These are phyloP conservation scores for Citrus inodora DNA, from an alignment of 345 rosid genomes.

Conservation along the genomic window DNA sequence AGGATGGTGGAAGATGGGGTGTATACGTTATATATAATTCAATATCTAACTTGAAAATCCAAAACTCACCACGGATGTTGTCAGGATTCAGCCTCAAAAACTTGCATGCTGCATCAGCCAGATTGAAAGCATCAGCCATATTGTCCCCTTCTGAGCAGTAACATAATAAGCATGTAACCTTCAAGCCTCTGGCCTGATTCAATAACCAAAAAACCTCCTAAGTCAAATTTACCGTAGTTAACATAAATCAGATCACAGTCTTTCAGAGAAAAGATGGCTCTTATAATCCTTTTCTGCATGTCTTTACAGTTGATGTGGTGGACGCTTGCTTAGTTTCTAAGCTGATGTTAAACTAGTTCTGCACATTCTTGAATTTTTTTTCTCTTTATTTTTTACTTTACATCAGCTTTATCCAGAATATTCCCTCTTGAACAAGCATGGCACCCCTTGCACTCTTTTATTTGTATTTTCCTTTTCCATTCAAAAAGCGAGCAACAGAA, in stretches of 20 bases:
- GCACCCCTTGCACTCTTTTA: neutral
- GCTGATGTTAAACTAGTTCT: neutral
- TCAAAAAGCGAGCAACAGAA: neutral
- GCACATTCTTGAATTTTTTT: neutral
- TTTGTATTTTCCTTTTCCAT: neutral
- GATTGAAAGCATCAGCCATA: conserved; percentile 64
- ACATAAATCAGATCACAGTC: neutral
- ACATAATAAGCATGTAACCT: conserved; percentile 76
- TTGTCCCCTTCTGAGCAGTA: conserved; percentile 99
- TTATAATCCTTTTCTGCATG: neutral
- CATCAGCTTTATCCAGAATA: neutral
- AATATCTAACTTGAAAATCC: neutral
- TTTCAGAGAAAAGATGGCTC: neutral
- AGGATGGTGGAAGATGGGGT: neutral
- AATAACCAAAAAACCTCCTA: conserved; percentile 8
- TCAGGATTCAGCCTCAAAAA: conserved; percentile 41
- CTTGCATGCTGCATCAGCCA: conserved; percentile 72
- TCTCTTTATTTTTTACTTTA: no score
- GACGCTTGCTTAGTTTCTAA: neutral
- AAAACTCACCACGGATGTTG: conserved; percentile 47
- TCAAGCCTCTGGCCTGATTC: conserved; percentile 76
- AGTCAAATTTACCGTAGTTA: neutral
- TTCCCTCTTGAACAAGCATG: neutral
- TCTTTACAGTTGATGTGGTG: neutral
- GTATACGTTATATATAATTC: neutral